Base-by-base conservation (phyloP, 2,329 filamentous ascomycete genomes). In the Penicillium polonicum region DNA sequence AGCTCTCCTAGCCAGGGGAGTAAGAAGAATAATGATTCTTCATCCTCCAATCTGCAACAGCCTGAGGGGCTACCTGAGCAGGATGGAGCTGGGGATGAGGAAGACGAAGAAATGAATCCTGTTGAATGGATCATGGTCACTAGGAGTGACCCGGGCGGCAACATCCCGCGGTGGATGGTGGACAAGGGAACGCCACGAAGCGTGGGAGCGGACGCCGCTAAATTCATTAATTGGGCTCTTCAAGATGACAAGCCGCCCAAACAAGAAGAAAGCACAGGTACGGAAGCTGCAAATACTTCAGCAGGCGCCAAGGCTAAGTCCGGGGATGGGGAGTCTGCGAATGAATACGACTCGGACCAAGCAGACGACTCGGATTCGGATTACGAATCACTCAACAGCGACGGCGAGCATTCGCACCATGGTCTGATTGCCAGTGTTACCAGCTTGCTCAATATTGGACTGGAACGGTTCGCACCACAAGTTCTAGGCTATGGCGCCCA, bases 111-210 rank as follows among this genome's bases (percentile, higher is more conserved):
- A 62, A 73, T 77, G 9, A 88, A 87, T 63, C 85, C 87, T 0
- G 82, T 96, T 2, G 92, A 96, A 73, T 96, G 92, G 92, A 84
- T 94, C 60, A 96, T 96, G 92, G 85, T 96, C 19, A 96, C 91
- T 1, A 83, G 92, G 48, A 93, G 89, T 71, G 91, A 96, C 66
- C 91, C 92, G 3, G 92, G 92, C 12, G 92, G 92, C 52, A 93
- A 86, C 58, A 92, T 96, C 19, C 92, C 92, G 1, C 84, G 90
- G 15, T 96, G 94, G 76, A 87, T 96, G 82, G 90, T 96, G n/a
- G 92, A 96, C 68, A 87, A 90, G 70, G 90, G 89, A 31, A 96
- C 92, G 0, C 92, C 92, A 0, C 85, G 83, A 12, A 90, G 90
- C 36, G 94, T 96, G 65, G 83, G 91, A 27, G 81, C 81, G 42